phyloP scores from a whole-genome alignment of 2,329 filamentous ascomycete genomes.

The Monilinia vaccinii-corymbosi region DNA sequence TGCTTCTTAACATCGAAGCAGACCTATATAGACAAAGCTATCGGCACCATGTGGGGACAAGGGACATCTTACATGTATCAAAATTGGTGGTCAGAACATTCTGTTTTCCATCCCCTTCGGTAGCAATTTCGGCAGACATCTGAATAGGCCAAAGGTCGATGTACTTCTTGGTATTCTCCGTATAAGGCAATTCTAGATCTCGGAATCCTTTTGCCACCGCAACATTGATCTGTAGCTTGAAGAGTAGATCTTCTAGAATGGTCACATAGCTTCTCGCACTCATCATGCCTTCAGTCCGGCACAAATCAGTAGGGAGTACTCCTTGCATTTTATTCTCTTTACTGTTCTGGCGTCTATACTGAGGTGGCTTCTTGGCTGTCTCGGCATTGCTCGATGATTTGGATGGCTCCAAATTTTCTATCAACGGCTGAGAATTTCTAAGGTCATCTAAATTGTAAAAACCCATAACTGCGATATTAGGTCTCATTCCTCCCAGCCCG shows the following conservation, averaged over 20 bases:
- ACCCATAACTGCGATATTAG: constrained; percentile 75
- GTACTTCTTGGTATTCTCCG: constrained; percentile 57
- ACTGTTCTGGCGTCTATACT: constrained; percentile 40
- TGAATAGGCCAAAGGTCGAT: constrained; percentile 90
- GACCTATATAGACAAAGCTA: background rate
- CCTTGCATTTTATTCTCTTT: constrained; percentile 48
- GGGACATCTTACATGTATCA: constrained; percentile 60
- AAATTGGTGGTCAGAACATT: constrained; percentile 79
- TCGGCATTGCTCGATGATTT: constrained; percentile 19
- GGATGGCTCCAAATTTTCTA: constrained; percentile 46
- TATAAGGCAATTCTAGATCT: constrained; percentile 60
- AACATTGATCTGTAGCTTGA: constrained; percentile 73
- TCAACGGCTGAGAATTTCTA: constrained; percentile 46
- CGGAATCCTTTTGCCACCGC: constrained; percentile 78
- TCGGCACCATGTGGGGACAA: background rate
- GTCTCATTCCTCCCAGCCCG: constrained; percentile 78
- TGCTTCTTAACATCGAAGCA: background rate
- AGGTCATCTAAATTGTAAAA: constrained; percentile 76
- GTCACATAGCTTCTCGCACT: constrained; percentile 68
- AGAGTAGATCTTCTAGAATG: constrained; percentile 70
- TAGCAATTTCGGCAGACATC: constrained; percentile 75
- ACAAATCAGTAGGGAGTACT: constrained; percentile 58
- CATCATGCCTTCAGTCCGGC: constrained; percentile 59
- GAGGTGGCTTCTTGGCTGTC: constrained; percentile 17
- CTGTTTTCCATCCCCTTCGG: constrained; percentile 52